Base-by-base conservation (phyloP, 2,329 filamentous ascomycete species). In the Arthrobotrys entomopaga region DNA sequence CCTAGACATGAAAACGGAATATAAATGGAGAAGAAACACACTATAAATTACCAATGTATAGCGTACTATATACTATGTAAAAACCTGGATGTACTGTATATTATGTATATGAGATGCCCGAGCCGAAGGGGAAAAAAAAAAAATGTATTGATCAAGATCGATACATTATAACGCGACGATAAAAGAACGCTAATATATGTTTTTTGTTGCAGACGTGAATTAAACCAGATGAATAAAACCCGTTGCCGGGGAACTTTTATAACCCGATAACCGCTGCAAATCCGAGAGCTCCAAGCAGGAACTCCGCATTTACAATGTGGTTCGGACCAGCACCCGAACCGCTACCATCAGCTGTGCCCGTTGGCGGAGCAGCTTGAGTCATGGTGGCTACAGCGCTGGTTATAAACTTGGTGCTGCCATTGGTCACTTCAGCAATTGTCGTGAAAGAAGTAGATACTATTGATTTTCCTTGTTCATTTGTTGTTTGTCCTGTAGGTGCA, bases 351-450 rank as follows among this genome's bases (percentile, higher is more conserved):
- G 56, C 50, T 24, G 49, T 58, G 29, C 24, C 22, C 2, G 58
- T 15, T 4, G 49, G 56, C 7, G 26, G 13, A 16, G 20, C 13
- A 6, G 56, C 49, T 26, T 52, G 58, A 22, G 70, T 74, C 50
- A 63, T 59, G 10, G 70, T 74, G 10, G 63, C 63, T 43, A 74
- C 58, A 5, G 70, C 43, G 22, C 63, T 74, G 52, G 70, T 74
- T 24, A 74, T 46, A 53, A 74, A 64, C 19, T 38, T 61, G 1
- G 70, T 74, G 16, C 42, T 67, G 10, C 70, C 63, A 29, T 50
- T 66, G 57, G 40, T 74, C 16, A 59, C 52, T 49, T 74, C 57
- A 19, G 63, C 70, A 50, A 74, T 67, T 15, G 70, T 74, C 1
- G 63, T 67, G 24, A 63, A 74, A 19, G 70, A 49, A 24, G 70